These are phyloP conservation scores for Lojkania enalia DNA, from an alignment of 2,329 filamentous ascomycete genomes.

Conservation along the genomic window DNA sequence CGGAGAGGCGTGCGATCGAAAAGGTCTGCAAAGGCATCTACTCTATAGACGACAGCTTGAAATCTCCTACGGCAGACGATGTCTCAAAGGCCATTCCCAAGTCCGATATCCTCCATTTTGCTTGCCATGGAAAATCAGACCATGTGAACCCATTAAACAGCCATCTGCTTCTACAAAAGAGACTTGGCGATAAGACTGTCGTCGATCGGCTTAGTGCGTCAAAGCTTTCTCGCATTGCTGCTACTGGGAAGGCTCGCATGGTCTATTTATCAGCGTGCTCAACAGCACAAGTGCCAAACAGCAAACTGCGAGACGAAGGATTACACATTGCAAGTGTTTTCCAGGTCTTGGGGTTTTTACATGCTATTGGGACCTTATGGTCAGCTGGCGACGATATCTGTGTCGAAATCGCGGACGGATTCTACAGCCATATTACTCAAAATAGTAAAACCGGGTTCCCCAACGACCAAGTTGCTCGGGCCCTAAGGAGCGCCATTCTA, in stretches of 20 bases:
- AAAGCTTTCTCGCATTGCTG: neutral
- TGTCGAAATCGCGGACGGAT: neutral
- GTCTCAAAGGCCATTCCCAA: neutral
- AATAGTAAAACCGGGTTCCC: neutral
- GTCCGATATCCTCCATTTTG: neutral
- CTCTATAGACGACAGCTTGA: neutral
- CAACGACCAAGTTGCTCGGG: neutral
- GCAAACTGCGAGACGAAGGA: neutral
- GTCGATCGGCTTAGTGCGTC: neutral
- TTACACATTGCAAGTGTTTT: conserved; percentile 2
- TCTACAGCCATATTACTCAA: neutral
- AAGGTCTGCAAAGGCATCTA: neutral
- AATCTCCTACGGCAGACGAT: neutral
- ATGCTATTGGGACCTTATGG: conserved; percentile 1
- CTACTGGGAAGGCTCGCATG: neutral
- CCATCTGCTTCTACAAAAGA: neutral
- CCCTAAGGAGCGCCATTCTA: neutral
- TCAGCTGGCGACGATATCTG: neutral
- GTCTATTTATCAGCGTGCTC: neutral
- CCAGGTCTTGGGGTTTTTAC: neutral
- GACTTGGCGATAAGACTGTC: neutral
- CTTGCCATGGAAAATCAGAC: conserved; percentile 1
- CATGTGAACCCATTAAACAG: neutral
- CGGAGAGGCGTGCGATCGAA: neutral
- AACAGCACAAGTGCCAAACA: neutral